phyloP scores from a whole-genome alignment of 164 flowering plant species.

The Stephania japonica region DNA sequence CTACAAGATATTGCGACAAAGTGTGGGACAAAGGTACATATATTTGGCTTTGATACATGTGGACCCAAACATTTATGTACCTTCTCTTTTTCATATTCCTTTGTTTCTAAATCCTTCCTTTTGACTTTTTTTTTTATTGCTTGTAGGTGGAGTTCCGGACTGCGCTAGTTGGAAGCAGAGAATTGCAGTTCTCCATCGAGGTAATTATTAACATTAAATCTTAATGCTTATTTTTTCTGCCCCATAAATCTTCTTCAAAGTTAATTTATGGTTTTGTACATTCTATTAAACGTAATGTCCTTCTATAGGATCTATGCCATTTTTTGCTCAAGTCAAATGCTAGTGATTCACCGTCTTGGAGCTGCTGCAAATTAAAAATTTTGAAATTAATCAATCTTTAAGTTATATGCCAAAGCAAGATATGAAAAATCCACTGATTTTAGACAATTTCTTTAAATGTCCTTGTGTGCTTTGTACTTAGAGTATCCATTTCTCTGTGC shows the following conservation, averaged over 20 bases:
- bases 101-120: conserved; percentile 6
- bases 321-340: not conserved
- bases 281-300: not conserved
- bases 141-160: conserved; percentile 78
- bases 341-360: not conserved
- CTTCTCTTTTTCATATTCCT: not conserved
- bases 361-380: too few relatives aligned
- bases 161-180: conserved; percentile 46
- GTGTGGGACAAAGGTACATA: conserved; percentile 75
- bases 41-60: not conserved
- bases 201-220: conserved; percentile 28
- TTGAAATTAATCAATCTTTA: too few relatives aligned
- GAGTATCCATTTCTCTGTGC: too few relatives aligned
- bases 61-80: not conserved
- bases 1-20: conserved; percentile 78
- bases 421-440: too few relatives aligned
- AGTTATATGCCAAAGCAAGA: too few relatives aligned
- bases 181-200: conserved; percentile 79
- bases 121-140: conserved; percentile 10
- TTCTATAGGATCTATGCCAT: not conserved
- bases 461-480: too few relatives aligned
- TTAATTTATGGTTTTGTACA: not conserved
- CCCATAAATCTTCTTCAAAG: not conserved
- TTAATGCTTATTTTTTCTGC: not conserved
- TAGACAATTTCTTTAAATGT: too few relatives aligned